Evolutionary conservation across 2,329 filamentous ascomycete genomes (phyloP), one percentile per base, ranked within the genome.

Genomic region (Cercospora beticola): DNA sequence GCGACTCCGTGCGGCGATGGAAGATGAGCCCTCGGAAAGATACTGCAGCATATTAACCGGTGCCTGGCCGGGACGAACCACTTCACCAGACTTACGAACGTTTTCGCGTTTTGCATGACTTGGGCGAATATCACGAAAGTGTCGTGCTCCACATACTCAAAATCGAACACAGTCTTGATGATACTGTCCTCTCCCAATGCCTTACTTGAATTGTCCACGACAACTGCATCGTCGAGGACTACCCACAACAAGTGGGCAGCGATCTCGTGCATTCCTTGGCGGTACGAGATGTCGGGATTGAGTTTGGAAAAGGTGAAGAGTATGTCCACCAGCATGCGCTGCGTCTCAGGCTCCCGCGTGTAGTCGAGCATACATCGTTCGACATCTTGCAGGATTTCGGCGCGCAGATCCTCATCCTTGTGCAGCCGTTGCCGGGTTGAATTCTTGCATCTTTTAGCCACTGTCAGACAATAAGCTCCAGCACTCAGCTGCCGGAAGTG

Each of bases 181-280:
- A 74, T 70, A 8, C 71, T 72, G 62, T 78, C 76, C 62, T 77
- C 73, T 46, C 74, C 76, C 62, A 77, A 62, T 1, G 73, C 72
- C 68, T 75, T 76, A 66, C 74, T 76, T 9, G 68, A 68, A 9
- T 71, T 54, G 80, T 76, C 57, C 74, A 72, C 3, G 64, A 92
- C 86, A 62, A 97, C 83, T 6, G 94, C 90, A 81, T 99, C 95
- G 74, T 90, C 86, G 73, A 94, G 89, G 5, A 98, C 83, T 1
- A 93, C 91, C 86, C 93, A 93, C 6, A 97, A 83, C 43, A 99
- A 89, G 0, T 95, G 94, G 0, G 95, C 95, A 14, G 98, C 84
- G 54, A 99, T 84, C 81, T 99, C 95, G 78, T 99, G 95, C 94
- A 99, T 99, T 10, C 95, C 95, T 82, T 99, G 95, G n/a, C 95